Base-by-base conservation (phyloP, 2,329 filamentous ascomycete genomes). In the Cordyceps cicadae region DNA sequence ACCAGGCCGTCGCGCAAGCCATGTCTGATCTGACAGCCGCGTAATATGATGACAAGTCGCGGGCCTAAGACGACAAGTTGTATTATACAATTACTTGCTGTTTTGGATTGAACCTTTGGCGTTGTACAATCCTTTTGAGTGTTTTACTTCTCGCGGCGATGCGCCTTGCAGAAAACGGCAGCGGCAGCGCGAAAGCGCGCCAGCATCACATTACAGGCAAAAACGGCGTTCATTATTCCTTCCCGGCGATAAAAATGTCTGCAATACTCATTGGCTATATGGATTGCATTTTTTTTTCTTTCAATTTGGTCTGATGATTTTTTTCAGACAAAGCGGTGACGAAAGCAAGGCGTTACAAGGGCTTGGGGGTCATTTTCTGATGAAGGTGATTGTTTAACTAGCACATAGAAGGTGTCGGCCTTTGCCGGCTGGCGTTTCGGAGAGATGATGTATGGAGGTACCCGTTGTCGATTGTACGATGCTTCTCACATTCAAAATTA, bases 1-100 rank as follows among this genome's bases (percentile, higher is more conserved):
- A 80, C 19, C 83, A 86, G 50, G 92, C 96, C 75, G 93, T 97
- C 4, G 84, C 86, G 62, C 85, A 81, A 67, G 91, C 91, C 17
- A 79, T 96, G 57, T 80, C 82, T 57, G 79, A 80, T 64, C 73
- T 87, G 65, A 74, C 58, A 34, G 32, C 75, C 66, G 75, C 75
- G 63, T 81, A 70, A 79, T 65, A 63, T 66, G 63, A 63, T 49
- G 14, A 52, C 32, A 39, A 57, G 46, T 32, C 66, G 65, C 63
- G 64, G 66, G 64, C 61, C 64, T 64, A 63, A 60, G 63, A 62
- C 59, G 59, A 63, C 63, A 53, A 34, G 24, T n/a, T 53, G 49
- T 39, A 41, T 55, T 34, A 46, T 53, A 48, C 41, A 21, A n/a
- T 34, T 34, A 5, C 32, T n/a, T 15, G 32, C 24, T 51, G 56